Base-by-base conservation (phyloP, 2,329 filamentous ascomycete species). In the Huntiella savannae region DNA sequence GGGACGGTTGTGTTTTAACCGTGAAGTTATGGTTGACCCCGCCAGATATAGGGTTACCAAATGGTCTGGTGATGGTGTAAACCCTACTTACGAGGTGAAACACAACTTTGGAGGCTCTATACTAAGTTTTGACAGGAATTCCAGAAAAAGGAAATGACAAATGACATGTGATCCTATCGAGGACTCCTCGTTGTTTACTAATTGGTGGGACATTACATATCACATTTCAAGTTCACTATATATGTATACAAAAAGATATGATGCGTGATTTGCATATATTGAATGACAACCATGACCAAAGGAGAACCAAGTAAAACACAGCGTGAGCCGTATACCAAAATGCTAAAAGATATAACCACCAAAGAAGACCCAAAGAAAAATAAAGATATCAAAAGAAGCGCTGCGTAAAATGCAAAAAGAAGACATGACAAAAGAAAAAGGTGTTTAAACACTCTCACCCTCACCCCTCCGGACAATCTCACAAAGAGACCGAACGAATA, bases 401-500 rank as follows among this genome's bases (percentile, higher is more conserved):
- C 41, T 36, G 4, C 38, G 17, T 35, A 33, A 40, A 33, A 36
- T 10, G 32, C 17, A 43, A 47, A 33, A 42, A 41, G 40, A 15
- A 40, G 33, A 34, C 35, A n/a, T 43, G 45, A 34, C 19, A 43
- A 41, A 48, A 40, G n/a, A 39, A 33, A 36, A n/a, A 7, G 16
- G 6, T 28, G 32, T 34, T 47, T 34, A 41, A 42, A 19, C 36
- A 41, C 32, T 47, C 32, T 36, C 41, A 36, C 38, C 48, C 49
- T 33, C 48, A 43, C 10, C 39, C 38, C 46, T 41, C 15, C 42
- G 46, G n/a, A 50, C 49, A 39, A 50, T 43, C 28, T 50, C 49
- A 33, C 46, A 41, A 15, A 50, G 43, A 12, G 46, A 49, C 13
- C 46, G 46, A 32, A 50, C 17, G 7, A 50, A 44, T 10, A 50